Conservation (phyloP, 2,329 filamentous ascomycete genomes). For the Cordyceps farinosa region DNA sequence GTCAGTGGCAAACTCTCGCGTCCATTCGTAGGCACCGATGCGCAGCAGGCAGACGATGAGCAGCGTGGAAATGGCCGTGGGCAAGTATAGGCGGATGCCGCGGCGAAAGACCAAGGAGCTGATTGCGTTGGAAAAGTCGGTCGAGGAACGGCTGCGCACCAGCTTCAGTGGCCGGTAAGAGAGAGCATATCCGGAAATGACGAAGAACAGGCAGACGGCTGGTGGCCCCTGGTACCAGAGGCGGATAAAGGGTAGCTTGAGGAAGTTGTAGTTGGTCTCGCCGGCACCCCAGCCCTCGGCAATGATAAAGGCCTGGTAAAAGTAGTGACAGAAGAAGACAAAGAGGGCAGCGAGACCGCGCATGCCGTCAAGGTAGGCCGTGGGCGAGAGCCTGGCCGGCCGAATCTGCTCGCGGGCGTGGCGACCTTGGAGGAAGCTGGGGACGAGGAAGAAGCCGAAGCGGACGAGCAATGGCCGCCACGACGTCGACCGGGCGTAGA, state of each 20-base stretch:
- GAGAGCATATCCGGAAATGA: conserved; percentile 51
- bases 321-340: conserved; percentile 56
- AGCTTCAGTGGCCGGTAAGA: conserved; percentile 38
- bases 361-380: conserved; percentile 57
- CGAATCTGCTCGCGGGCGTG: conserved; percentile 39
- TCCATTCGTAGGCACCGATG: conserved; percentile 46
- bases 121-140: conserved; percentile 43
- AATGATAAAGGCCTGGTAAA: conserved; percentile 50
- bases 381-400: conserved; percentile 45
- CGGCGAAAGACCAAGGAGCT: conserved; percentile 51
- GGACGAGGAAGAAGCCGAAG: conserved; percentile 44
- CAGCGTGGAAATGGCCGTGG: conserved; percentile 48
- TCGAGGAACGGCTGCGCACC: conserved; percentile 28
- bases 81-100: conserved; percentile 49
- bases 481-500: conserved; percentile 31
- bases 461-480: conserved; percentile 39
- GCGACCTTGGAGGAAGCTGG: conserved; percentile 49
- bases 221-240: conserved; percentile 53
- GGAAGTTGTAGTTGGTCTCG: conserved; percentile 41
- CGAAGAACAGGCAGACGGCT: conserved; percentile 59
- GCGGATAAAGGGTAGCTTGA: conserved; percentile 52
- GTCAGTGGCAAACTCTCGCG: conserved; percentile 44
- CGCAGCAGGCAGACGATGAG: conserved; percentile 43
- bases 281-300: conserved; percentile 47
- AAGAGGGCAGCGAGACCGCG: conserved; percentile 53